These are phyloP conservation scores for Danielozyma ontarioensis DNA, from an alignment of 805 yeast genomes.

Conservation along the genomic window DNA sequence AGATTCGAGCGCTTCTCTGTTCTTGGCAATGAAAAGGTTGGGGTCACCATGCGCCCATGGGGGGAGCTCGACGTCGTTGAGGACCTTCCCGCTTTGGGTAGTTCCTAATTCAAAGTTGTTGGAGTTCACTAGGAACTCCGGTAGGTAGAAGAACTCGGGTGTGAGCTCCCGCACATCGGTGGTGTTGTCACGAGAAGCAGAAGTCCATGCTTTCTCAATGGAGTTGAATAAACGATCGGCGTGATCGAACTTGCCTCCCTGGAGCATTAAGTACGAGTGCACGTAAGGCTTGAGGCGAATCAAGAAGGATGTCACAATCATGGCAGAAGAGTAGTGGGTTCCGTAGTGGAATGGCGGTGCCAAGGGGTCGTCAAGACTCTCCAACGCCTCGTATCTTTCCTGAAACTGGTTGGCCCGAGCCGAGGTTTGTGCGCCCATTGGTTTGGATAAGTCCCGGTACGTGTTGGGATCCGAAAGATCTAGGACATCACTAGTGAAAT, in stretches of 20 bases:
- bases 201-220: conserved; percentile 71
- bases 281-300: conserved; percentile 78
- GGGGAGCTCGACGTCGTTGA: conserved; percentile 66
- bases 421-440: conserved; percentile 83
- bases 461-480: conserved; percentile 58
- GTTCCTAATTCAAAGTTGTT: conserved; percentile 68
- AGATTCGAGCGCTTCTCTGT: conserved; percentile 81
- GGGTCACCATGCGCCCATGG: conserved; percentile 84
- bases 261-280: conserved; percentile 69
- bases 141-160: conserved; percentile 81
- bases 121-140: conserved; percentile 67
- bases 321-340: conserved; percentile 89
- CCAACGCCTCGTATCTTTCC: conserved; percentile 69
- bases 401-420: conserved; percentile 57
- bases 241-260: conserved; percentile 86
- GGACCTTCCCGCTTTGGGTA: conserved; percentile 55
- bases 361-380: conserved; percentile 49
- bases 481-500: conserved; percentile 66
- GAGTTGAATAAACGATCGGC: conserved; percentile 80
- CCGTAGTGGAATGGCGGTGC: conserved; percentile 88
- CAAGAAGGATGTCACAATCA: conserved; percentile 81
- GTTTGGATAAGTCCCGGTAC: conserved; percentile 74
- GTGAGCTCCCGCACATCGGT: conserved; percentile 85
- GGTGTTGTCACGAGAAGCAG: conserved; percentile 73
- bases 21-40: conserved; percentile 62